Base-by-base conservation (phyloP, 805 yeast species). In the Starmerella sp. region DNA sequence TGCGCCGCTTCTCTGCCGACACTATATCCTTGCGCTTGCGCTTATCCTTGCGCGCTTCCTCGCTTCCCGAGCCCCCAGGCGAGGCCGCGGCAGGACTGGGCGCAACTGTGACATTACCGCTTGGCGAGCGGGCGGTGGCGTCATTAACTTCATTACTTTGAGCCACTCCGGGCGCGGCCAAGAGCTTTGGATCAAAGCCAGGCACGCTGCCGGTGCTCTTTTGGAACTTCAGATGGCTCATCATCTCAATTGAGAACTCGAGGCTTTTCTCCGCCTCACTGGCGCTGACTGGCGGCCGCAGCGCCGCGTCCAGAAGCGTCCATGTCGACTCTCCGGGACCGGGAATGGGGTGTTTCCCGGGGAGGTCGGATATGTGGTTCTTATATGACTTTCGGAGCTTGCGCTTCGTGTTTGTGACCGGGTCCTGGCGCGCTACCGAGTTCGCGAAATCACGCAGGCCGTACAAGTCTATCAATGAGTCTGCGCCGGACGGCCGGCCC, bases 321-420 rank as follows among this genome's bases (percentile, higher is more conserved):
- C 60, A 60, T 11, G 53, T 57, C 10, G 64, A 54, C 54, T 63
- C 66, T 38, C 62, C 65, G 4, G 66, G 62, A 4, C 64, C 53
- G 54, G 76, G 73, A 56, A 73, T 64, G 57, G 71, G 59, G 65
- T 74, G 68, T 68, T 73, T 60, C 61, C 79, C 97, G 0, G 96
- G 86, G 32, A 93, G 72, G 62, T 90, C 97, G 39, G 78, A 75
- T 13, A 93, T 84, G 67, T 91, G 97, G 60, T 90, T 89, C 68
- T 93, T 93, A 71, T 93, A 93, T 0, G 97, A 88, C 70, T 93
- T 93, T 63, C 98, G 77, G 54, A 93, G 77, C 70, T 93, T 93
- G 39, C 89, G 89, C 53, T 96, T 96, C 62, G 86, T 89, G 0
- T 93, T 78, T 0, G 96, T 96, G 63, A 84, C 95, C 2, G 88